phyloP scores from a whole-genome alignment of 306 rosid genomes.

The Sophora flavescens region DNA sequence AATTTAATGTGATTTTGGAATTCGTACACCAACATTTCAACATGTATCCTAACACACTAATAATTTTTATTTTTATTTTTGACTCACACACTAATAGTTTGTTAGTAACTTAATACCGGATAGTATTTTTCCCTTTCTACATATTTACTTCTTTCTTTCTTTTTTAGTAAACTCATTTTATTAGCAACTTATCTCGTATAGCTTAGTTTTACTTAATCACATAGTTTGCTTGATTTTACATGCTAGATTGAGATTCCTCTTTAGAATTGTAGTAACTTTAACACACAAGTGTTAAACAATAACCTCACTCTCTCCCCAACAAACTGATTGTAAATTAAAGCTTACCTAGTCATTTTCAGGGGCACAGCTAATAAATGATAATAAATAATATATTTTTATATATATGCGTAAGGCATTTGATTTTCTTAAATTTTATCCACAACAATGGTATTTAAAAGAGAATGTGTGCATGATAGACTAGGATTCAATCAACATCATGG shows the following conservation, averaged over 20 bases:
- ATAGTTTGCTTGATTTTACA: background rate
- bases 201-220: background rate
- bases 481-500: constrained; percentile 43
- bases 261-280: background rate
- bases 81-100: too few relatives aligned
- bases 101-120: too few relatives aligned
- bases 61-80: too few relatives aligned
- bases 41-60: too few relatives aligned
- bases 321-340: constrained; percentile 9
- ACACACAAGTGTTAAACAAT: background rate
- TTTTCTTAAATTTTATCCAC: constrained; percentile 45
- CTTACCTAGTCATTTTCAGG: background rate
- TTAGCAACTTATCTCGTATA: background rate
- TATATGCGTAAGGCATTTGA: constrained; percentile 32
- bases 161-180: background rate
- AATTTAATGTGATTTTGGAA: too few relatives aligned
- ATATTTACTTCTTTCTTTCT: too few relatives aligned
- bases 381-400: background rate
- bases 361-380: constrained; percentile 23
- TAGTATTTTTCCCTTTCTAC: too few relatives aligned
- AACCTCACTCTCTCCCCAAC: background rate
- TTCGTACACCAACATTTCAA: too few relatives aligned
- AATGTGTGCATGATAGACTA: constrained; percentile 28
- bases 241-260: background rate
- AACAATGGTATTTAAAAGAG: constrained; percentile 25